These are phyloP conservation scores for Fraxinus paxiana DNA, from an alignment of 305 asterid species.

Conservation along the genomic window DNA sequence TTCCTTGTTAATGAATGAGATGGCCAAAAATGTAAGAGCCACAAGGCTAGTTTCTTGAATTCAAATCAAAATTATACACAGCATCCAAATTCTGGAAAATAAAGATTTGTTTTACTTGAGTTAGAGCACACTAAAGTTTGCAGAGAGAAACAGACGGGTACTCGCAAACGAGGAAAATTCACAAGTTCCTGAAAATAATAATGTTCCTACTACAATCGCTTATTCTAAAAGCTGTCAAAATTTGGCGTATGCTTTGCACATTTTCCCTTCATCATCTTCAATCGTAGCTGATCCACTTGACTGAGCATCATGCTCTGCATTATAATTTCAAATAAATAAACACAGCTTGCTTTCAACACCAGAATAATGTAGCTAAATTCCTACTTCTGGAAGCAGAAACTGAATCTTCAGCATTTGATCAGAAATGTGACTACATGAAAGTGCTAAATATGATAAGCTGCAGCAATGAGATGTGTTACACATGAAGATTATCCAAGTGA, in stretches of 20 bases:
- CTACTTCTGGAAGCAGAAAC: slow-evolving; percentile 18
- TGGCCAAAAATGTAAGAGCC: neutral
- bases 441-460: slow-evolving; percentile 9
- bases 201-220: slow-evolving; percentile 17
- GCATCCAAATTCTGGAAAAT: slow-evolving; percentile 19
- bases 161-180: neutral
- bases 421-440: slow-evolving; percentile 37
- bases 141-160: neutral
- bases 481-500: slow-evolving; percentile 59
- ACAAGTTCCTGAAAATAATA: neutral
- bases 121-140: slow-evolving; percentile 22
- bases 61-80: slow-evolving; percentile 24
- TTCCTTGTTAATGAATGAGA: too few relatives aligned
- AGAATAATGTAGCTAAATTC: slow-evolving; percentile 10
- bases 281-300: slow-evolving; percentile 19
- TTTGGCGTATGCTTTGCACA: slow-evolving; percentile 33
- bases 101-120: slow-evolving; percentile 17
- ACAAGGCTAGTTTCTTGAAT: slow-evolving; percentile 9
- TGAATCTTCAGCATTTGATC: slow-evolving; percentile 16
- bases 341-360: slow-evolving; percentile 28
- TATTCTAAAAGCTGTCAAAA: slow-evolving; percentile 28
- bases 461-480: slow-evolving; percentile 22
- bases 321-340: slow-evolving; percentile 4
- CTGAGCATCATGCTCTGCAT: neutral
- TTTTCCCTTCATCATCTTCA: slow-evolving; percentile 26